Evolutionary conservation across 1,284 basidiomycete genomes (phyloP).

Genomic region (Volvariella volvacea): DNA sequence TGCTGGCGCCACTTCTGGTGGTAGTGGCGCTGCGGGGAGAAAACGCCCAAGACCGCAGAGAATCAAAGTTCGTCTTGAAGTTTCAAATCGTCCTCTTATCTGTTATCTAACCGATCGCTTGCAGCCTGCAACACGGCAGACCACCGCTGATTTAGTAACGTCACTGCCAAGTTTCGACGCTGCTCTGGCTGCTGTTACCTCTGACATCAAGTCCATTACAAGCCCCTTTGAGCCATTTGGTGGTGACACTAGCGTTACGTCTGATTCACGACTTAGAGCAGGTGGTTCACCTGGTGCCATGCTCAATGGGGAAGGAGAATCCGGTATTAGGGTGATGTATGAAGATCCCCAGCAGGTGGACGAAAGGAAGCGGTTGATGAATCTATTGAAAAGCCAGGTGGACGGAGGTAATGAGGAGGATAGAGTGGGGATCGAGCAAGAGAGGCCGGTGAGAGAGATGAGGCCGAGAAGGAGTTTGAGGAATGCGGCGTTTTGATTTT

Average conservation of each 20-base stretch:
- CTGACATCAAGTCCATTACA: constrained; percentile 12
- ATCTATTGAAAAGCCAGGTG: constrained; percentile 20
- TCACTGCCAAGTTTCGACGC: too few species aligned
- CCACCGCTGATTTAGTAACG: too few species aligned
- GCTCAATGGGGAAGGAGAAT: constrained; percentile 23
- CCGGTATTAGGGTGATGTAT: constrained; percentile 50
- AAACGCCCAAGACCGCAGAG: constrained; percentile 36
- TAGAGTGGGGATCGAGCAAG: neutral
- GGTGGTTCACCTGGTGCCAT: too few species aligned
- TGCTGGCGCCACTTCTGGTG: constrained; percentile 1
- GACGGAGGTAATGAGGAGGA: constrained; percentile 2
- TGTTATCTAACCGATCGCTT: too few species aligned
- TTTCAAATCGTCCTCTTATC: neutral
- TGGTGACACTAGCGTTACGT: constrained; percentile 19
- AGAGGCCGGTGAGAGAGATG: constrained; percentile 1
- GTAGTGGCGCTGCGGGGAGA: constrained; percentile 17
- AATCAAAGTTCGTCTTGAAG: neutral
- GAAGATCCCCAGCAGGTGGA: constrained; percentile 58
- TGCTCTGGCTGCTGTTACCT: too few species aligned
- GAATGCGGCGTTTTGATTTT: constrained; percentile 14
- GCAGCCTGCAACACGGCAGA: too few species aligned
- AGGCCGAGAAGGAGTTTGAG: constrained; percentile 18
- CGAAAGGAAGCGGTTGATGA: constrained; percentile 43
- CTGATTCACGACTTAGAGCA: too few species aligned
- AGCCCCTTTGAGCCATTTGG: constrained; percentile 19